These are phyloP conservation scores for Cyberlindnera xishuangbannaensis DNA, from an alignment of 805 yeast species.

Conservation along the genomic window DNA sequence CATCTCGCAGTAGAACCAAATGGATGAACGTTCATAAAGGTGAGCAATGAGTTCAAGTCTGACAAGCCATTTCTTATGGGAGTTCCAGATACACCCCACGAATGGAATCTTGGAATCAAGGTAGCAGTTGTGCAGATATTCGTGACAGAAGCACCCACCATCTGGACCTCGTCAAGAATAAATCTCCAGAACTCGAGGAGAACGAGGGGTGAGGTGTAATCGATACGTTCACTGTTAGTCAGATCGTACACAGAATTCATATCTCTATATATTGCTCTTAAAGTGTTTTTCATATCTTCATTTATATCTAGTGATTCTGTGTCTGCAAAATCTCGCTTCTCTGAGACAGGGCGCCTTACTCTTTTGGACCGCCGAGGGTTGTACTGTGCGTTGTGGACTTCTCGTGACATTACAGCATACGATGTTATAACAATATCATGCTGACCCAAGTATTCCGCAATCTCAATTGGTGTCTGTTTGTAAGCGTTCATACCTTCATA, in stretches of 20 bases:
- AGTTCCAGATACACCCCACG: constrained; percentile 98
- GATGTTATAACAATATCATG: constrained; percentile 81
- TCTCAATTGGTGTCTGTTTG: constrained; percentile 23
- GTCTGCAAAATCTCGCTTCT: constrained; percentile 1
- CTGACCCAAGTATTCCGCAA: constrained; percentile 49
- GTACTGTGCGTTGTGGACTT: constrained; percentile 73
- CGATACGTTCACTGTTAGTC: constrained; percentile 21
- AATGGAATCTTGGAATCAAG: constrained; percentile 75
- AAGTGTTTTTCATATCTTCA: constrained; percentile 4
- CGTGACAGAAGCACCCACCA: constrained; percentile 70
- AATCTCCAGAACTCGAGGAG: constrained; percentile 84
- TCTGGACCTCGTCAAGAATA: constrained; percentile 89
- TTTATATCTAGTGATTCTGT: background rate
- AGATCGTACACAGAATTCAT: constrained; percentile 6
- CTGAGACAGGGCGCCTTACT: constrained; percentile 11
- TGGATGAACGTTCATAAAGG: constrained; percentile 64
- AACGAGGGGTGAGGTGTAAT: constrained; percentile 78
- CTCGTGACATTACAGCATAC: constrained; percentile 63
- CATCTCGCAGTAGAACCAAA: constrained; percentile 33
- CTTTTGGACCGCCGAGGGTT: constrained; percentile 40
- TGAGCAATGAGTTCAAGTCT: constrained; percentile 67
- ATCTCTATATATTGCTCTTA: constrained; percentile 11
- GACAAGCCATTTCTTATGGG: constrained; percentile 64
- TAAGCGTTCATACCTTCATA: constrained; percentile 53
- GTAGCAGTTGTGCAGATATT: constrained; percentile 78